Percentiles rank a stretch among this genome's conserved stretches.
Evolutionary conservation across 75 land plant genomes (phyloP).

Genomic region (Pinus albicaulis): DNA sequence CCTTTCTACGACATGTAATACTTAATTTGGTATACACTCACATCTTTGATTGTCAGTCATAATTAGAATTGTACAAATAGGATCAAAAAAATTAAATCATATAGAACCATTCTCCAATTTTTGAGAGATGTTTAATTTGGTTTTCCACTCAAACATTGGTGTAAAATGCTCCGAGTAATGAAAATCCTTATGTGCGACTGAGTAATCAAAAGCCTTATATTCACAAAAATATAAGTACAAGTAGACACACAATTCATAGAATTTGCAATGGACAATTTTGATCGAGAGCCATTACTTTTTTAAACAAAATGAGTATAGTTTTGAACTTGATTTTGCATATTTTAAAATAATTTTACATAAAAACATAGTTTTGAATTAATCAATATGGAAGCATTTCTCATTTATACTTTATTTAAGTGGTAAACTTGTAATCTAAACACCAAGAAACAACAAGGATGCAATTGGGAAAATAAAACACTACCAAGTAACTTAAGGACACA

Average conservation of each 20-base stretch:
- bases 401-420: neutral
- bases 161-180: neutral
- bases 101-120: neutral
- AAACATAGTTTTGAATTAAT: neutral
- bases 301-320: neutral
- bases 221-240: neutral
- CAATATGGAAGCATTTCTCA: neutral
- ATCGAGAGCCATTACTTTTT: neutral
- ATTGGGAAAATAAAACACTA: neutral
- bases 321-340: neutral
- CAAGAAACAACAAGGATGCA: neutral
- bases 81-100: neutral
- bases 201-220: neutral
- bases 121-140: neutral
- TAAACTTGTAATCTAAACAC: neutral
- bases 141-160: neutral
- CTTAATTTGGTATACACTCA: no score
- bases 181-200: neutral
- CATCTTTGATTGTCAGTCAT: no score
- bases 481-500: no score
- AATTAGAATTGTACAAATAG: no score
- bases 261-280: neutral
- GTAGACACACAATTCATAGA: neutral
- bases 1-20: no score
- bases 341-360: neutral